Conservation (phyloP, 2,329 filamentous ascomycete species). For the Domatiomyces catenatus region DNA sequence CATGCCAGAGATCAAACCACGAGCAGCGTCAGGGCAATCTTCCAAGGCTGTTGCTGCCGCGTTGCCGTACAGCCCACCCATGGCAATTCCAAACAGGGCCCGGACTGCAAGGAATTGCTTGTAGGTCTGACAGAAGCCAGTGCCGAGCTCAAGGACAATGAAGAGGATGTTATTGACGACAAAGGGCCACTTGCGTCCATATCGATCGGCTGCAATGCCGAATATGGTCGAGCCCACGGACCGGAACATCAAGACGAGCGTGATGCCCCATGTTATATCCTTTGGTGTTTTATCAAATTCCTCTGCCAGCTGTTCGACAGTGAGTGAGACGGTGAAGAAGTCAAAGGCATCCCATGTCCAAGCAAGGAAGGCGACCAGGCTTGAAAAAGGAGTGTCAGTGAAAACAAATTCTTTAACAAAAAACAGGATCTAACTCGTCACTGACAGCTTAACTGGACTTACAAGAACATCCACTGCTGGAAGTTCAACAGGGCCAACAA, state of each 20-base stretch:
- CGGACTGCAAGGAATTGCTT: conserved; percentile 43
- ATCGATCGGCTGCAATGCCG: conserved; percentile 38
- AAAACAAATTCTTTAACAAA: no score
- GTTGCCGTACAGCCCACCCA: conserved; percentile 44
- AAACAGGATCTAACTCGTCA: no score
- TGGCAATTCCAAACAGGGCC: conserved; percentile 47
- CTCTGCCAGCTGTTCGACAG: conserved; percentile 37
- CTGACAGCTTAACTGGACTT: conserved; percentile 11
- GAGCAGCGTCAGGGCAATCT: conserved; percentile 43
- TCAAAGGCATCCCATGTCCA: conserved; percentile 44
- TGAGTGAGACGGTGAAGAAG: conserved; percentile 47
- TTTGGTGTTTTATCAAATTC: conserved; percentile 39
- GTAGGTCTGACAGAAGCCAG: conserved; percentile 45
- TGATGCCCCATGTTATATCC: conserved; percentile 46
- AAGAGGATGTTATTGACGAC: conserved; percentile 47
- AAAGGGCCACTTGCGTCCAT: conserved; percentile 44
- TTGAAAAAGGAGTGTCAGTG: not conserved
- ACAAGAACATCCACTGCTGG: conserved; percentile 19
- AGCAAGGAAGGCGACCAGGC: conserved; percentile 4
- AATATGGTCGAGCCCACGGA: conserved; percentile 45
- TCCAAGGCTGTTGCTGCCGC: conserved; percentile 47
- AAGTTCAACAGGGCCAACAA: conserved; percentile 14
- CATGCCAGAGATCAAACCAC: conserved; percentile 46
- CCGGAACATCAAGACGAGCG: conserved; percentile 45
- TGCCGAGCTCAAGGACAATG: conserved; percentile 44